Base-by-base conservation (phyloP, 2,329 filamentous ascomycete species). In the Trichoderma oligosporum region DNA sequence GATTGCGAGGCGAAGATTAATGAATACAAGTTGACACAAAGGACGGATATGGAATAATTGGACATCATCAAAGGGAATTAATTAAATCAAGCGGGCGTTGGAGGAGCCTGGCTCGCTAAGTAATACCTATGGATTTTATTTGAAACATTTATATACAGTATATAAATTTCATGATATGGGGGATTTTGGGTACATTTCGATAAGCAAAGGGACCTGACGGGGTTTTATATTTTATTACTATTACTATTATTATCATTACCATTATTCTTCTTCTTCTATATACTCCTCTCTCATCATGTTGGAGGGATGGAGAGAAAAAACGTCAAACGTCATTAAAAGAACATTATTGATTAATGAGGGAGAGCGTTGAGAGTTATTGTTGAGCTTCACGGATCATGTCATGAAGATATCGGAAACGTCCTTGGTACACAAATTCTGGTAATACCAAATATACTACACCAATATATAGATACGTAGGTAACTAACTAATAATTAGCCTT, bases 11-110 rank as follows among this genome's bases (percentile, higher is more conserved):
- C 38, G 16, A 52, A 45, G 24, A 57, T 47, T 57, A 47, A 60
- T 33, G 57, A 53, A 42, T 41, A 48, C 3, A 42, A 59, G 8
- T n/a, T n/a, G n/a, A n/a, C n/a, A n/a, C 60, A 27, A 56, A 6
- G 20, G 25, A 41, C 14, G 44, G 20, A 18, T 14, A n/a, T 31
- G 33, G 51, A 35, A 39, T 20, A 35, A 25, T 36, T 38, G 31
- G 41, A 20, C 24, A 38, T 9, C 22, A 22, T 9, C 22, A 22
- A 38, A 20, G 22, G 24, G 22, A 55, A 47, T 41, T 56, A n/a
- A n/a, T 20, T 8, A 14, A 20, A 41, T 39, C 35, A 48, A 35
- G 53, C 44, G 42, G 51, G 51, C 51, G 51, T 55, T 45, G 16
- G 4, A 11, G 11, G 11, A 20, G 16, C 36, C 35, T 18, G 8